Conservation (phyloP, 208 protist species). For the Leishmania turanica region DNA sequence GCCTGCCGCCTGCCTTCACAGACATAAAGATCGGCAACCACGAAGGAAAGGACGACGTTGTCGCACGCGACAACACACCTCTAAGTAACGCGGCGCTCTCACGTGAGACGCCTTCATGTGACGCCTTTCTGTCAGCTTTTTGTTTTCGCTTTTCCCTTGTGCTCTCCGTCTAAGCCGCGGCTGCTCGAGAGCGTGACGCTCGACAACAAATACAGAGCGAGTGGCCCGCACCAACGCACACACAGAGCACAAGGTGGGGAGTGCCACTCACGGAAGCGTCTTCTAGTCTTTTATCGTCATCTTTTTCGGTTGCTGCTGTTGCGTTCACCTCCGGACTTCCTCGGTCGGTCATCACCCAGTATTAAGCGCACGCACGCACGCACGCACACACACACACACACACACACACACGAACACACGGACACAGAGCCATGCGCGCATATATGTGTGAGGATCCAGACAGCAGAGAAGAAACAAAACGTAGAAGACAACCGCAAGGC, state of each 20-base stretch:
- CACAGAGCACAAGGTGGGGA: not conserved
- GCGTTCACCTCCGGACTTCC: not conserved
- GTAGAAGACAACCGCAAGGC: not conserved
- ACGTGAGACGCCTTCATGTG: not conserved
- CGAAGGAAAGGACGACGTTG: not conserved
- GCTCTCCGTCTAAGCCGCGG: not conserved
- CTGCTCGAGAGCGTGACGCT: not conserved
- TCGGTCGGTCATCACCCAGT: not conserved
- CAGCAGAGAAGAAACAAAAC: constrained; percentile 10
- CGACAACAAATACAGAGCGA: not conserved
- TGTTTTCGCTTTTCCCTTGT: not conserved
- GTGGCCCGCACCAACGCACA: not conserved
- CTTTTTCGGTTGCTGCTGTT: not conserved
- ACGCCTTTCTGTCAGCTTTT: not conserved
- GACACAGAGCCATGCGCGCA: not conserved
- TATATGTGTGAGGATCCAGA: not conserved
- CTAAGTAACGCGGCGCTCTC: not conserved
- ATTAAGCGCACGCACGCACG: not conserved
- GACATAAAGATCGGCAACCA: not conserved
- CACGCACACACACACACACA: no score
- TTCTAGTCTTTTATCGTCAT: not conserved
- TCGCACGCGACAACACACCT: not conserved
- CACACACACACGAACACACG: no score
- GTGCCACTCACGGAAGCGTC: not conserved
- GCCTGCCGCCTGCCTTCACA: not conserved